A percentile compares a stretch with the other conserved stretches of the same genome.
These are phyloP conservation scores for Andrographis paniculata DNA, from an alignment of 305 asterid species.

Conservation along the genomic window DNA sequence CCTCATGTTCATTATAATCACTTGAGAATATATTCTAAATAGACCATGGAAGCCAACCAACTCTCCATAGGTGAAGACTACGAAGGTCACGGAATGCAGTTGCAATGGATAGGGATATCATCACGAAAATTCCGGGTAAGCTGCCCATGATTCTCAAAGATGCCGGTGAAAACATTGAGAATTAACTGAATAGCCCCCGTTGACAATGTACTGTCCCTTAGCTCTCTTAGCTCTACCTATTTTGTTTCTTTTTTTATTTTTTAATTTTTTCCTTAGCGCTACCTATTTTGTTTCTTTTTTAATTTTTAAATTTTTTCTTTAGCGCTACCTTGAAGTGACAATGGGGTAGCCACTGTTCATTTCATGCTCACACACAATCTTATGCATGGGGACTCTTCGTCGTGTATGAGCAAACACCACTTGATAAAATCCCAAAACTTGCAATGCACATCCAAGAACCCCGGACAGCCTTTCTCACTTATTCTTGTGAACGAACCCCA, in stretches of 20 bases:
- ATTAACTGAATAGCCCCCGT: slow-evolving; percentile 12
- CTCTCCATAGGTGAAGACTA: slow-evolving; percentile 16
- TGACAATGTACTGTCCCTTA: slow-evolving; percentile 21
- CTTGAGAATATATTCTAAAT: slow-evolving; percentile 15
- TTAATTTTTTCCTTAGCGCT: too few species aligned
- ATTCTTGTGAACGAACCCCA: slow-evolving; percentile 11
- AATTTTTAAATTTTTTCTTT: too few species aligned
- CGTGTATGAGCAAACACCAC: slow-evolving; percentile 22
- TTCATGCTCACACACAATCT: slow-evolving; percentile 12
- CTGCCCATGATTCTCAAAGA: slow-evolving; percentile 17
- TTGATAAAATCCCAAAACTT: slow-evolving; percentile 26
- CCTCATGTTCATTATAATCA: slow-evolving; percentile 15
- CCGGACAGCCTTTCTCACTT: neutral
- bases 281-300: too few species aligned
- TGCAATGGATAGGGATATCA: slow-evolving; percentile 1
- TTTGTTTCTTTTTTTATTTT: too few species aligned
- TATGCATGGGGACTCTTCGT: slow-evolving; percentile 1
- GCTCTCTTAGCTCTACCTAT: too few species aligned
- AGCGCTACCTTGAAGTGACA: slow-evolving; percentile 19
- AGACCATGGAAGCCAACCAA: slow-evolving; percentile 2
- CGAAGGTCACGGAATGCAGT: slow-evolving; percentile 6
- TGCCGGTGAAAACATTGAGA: slow-evolving; percentile 12
- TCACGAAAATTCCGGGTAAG: slow-evolving; percentile 11
- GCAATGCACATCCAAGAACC: neutral
- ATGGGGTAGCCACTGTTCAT: neutral